A percentile compares a stretch with the other conserved stretches of the same genome.
Evolutionary conservation across 768 basidiomycete genomes (phyloP).

Genomic region (Suillus clintonianus): DNA sequence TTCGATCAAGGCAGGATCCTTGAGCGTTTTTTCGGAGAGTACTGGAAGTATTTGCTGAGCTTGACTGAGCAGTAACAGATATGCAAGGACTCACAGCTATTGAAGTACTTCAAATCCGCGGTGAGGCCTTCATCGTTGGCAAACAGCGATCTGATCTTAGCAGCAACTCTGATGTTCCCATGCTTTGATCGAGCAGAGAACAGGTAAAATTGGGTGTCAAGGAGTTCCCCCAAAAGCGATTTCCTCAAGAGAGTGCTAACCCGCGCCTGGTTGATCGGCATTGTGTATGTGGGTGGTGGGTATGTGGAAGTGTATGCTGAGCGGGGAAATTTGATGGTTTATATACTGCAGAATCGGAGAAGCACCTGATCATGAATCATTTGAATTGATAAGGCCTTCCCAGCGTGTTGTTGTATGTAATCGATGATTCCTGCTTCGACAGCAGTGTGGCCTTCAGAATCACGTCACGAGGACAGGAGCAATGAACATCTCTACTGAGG

Average conservation of each 20-base stretch:
- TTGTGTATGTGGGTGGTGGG: neutral
- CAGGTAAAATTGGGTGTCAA: constrained; percentile 20
- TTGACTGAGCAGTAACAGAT: neutral
- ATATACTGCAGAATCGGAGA: too few species aligned
- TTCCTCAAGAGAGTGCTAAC: constrained; percentile 1
- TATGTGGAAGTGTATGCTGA: too few species aligned
- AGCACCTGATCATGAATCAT: too few species aligned
- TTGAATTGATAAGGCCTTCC: too few species aligned
- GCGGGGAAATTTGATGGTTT: too few species aligned
- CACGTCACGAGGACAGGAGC: too few species aligned
- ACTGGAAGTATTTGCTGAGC: neutral
- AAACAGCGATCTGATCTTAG: constrained; percentile 12
- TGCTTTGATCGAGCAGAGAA: constrained; percentile 16
- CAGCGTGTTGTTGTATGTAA: too few species aligned
- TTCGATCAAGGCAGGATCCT: constrained; percentile 4
- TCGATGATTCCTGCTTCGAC: too few species aligned
- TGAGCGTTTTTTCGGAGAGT: neutral
- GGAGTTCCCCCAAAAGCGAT: constrained; percentile 11
- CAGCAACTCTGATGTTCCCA: neutral
- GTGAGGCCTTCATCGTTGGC: constrained; percentile 14
- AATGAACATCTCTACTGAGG: too few species aligned
- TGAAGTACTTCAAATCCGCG: constrained; percentile 15
- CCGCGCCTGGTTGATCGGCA: constrained; percentile 2
- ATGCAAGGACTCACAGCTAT: constrained; percentile 11
- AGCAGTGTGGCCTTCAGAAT: too few species aligned